Evolutionary conservation across 306 rosid species (phyloP), one percentile per base, ranked within the genome.

Genomic region (Elaeagnus macrophylla): DNA sequence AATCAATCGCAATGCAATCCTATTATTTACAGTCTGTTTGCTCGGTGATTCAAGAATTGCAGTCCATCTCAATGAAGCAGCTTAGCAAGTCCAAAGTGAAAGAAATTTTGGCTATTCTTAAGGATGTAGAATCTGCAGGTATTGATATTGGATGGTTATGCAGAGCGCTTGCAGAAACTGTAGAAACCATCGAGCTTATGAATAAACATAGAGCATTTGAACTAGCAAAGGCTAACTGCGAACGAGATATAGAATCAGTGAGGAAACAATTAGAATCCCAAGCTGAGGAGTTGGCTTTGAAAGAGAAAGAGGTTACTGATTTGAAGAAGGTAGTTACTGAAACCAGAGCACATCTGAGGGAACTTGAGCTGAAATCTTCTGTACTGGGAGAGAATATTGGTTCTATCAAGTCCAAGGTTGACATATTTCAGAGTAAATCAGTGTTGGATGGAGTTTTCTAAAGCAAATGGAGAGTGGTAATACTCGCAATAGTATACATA

Each of bases 21-120:
- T 86, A 83, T 63, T 83, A 86, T 71, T 47, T 90, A 0, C 90
- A 83, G 59, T 81, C 95, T 12, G 88, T 90, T 5, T 90, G 97
- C 70, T 77, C 68, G 54, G 84, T 86, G 53, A 76, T 90, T 47
- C 89, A 81, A 75, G 94, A 86, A 71, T 59, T 90, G 59, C 80
- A 81, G 32, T 67, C 72, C 52, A 65, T 69, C 9, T 65, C 82
- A 3, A 38, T 59, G 25, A 65, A 44, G 54, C 76, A 75, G 32
- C 68, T 86, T n/a, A 77, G 75, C 12, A 72, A 74, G 52, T 48
- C 86, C 52, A 90, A 79, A 76, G 57, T 83, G 57, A 77, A 67
- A 70, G 90, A 90, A 56, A 66, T 90, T 53, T 44, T 19, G 45
- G 85, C 87, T 5, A 86, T 90, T 66, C 74, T 90, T n/a, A 90